phyloP scores from a whole-genome alignment of 164 flowering plant genomes.

The Chimonanthus praecox region DNA sequence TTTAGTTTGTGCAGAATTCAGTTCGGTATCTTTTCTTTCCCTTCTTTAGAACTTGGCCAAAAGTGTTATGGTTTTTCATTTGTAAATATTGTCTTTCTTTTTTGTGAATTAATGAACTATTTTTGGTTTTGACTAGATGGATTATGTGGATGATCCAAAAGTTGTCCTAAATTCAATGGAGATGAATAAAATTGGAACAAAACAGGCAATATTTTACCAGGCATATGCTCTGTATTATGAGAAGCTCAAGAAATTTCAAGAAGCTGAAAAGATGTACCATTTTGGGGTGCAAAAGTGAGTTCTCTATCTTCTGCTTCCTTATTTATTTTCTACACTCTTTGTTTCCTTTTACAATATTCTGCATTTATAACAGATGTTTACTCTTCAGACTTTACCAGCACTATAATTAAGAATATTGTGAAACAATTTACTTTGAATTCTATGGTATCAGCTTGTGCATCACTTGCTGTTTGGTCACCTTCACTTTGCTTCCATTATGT shows the following conservation, averaged over 20 bases:
- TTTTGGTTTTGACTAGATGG: conserved; percentile 49
- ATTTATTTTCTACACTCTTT: conserved; percentile 1
- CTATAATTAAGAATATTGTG: too few species aligned
- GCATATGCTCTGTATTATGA: conserved; percentile 90
- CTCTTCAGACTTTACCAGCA: background rate
- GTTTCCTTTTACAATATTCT: background rate
- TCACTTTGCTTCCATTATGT: background rate
- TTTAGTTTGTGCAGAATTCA: background rate
- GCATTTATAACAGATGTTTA: background rate
- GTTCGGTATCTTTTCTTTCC: conserved; percentile 2
- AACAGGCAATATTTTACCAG: conserved; percentile 69
- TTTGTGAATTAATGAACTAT: background rate
- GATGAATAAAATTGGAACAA: conserved; percentile 54
- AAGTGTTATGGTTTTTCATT: background rate
- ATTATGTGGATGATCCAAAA: conserved; percentile 77
- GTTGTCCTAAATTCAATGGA: conserved; percentile 63
- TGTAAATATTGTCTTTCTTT: background rate
- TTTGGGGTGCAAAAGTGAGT: conserved; percentile 81
- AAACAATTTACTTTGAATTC: background rate
- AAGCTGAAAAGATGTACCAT: conserved; percentile 81
- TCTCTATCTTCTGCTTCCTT: background rate
- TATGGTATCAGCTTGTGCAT: background rate
- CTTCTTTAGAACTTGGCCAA: background rate
- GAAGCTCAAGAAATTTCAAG: conserved; percentile 75
- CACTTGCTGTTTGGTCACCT: background rate